A percentile compares a stretch with the other conserved stretches of the same genome.
These are phyloP conservation scores for Beauveria medogensis DNA, from an alignment of 2,329 filamentous ascomycete genomes.

Conservation along the genomic window DNA sequence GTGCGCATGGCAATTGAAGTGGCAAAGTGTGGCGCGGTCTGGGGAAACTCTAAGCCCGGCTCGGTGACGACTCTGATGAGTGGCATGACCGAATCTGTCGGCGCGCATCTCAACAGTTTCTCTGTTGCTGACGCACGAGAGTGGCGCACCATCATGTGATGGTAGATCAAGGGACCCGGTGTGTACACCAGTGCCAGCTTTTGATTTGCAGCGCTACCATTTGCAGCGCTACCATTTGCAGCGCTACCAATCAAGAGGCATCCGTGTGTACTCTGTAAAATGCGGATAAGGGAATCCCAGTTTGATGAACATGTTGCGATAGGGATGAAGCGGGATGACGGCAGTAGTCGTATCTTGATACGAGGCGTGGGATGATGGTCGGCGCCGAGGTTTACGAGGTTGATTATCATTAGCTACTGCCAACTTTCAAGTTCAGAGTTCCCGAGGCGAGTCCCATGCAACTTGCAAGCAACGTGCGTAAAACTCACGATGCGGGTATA, in stretches of 20 bases:
- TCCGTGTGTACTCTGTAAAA: neutral
- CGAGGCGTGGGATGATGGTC: neutral
- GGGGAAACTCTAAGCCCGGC: neutral
- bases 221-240: no score
- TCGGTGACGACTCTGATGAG: neutral
- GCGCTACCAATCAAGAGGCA: neutral
- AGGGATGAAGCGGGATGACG: neutral
- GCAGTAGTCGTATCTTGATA: neutral
- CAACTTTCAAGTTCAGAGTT: no score
- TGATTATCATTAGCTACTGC: no score
- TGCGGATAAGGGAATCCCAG: neutral
- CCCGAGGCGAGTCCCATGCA: no score
- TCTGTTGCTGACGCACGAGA: constrained; percentile 4
- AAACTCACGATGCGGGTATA: neutral
- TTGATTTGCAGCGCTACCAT: neutral
- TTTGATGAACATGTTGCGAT: neutral
- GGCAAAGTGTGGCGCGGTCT: neutral
- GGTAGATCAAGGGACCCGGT: neutral
- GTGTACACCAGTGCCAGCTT: neutral
- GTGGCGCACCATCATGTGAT: constrained; percentile 12
- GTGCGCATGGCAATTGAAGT: neutral
- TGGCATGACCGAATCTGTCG: neutral
- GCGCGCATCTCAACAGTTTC: constrained; percentile 2
- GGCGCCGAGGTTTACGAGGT: neutral
- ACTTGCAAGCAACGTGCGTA: no score